These are phyloP conservation scores for Neospermospora avenae DNA, from an alignment of 2,329 filamentous ascomycete genomes.

Conservation along the genomic window DNA sequence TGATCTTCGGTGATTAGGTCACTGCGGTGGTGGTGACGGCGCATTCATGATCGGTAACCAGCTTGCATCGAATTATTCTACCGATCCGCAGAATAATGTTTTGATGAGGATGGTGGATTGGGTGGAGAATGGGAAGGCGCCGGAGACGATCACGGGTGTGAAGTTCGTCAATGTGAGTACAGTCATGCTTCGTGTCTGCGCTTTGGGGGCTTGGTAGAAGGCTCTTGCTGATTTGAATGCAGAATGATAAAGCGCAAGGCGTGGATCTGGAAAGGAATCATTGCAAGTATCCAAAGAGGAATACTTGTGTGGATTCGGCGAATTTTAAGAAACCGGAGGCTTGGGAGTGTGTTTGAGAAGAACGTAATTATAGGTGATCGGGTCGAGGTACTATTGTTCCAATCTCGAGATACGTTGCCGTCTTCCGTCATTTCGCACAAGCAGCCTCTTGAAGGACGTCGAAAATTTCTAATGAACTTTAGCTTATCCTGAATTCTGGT, in stretches of 20 bases:
- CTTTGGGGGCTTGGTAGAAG: not conserved
- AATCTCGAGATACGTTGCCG: too few species aligned
- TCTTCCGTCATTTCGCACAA: too few species aligned
- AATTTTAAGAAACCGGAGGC: constrained; percentile 13
- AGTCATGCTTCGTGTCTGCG: not conserved
- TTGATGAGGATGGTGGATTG: constrained; percentile 46
- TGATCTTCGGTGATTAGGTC: constrained; percentile 41
- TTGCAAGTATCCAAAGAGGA: constrained; percentile 27
- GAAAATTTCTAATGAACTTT: too few species aligned
- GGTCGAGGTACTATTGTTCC: not conserved
- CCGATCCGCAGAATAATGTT: constrained; percentile 42
- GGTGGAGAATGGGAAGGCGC: constrained; percentile 43
- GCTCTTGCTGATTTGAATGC: not conserved
- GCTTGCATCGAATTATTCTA: constrained; percentile 22
- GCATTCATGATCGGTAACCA: constrained; percentile 37
- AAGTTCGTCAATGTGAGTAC: constrained; percentile 24
- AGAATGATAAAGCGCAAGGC: constrained; percentile 16
- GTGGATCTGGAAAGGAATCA: constrained; percentile 24
- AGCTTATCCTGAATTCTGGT: too few species aligned
- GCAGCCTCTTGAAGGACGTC: too few species aligned
- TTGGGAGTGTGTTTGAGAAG: constrained; percentile 22
- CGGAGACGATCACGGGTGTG: constrained; percentile 32
- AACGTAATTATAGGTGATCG: not conserved
- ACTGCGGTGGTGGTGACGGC: constrained; percentile 48
- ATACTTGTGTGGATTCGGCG: constrained; percentile 17